These are phyloP conservation scores for Cichorium intybus DNA, from an alignment of 140 eudicot species.

Conservation along the genomic window DNA sequence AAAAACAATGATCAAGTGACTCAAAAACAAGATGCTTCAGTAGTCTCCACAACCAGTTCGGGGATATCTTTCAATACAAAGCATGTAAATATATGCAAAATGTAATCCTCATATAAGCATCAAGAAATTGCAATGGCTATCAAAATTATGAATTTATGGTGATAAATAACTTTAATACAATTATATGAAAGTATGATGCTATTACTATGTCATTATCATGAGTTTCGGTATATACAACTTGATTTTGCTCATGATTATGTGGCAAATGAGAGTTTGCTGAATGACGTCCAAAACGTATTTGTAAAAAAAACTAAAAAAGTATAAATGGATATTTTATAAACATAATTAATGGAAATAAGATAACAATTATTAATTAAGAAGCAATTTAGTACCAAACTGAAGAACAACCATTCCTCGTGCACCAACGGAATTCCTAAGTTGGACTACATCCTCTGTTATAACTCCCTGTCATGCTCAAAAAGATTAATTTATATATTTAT, in stretches of 20 bases:
- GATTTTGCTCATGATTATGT: constrained; percentile 95
- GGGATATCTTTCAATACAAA: too few relatives aligned
- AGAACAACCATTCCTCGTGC: constrained; percentile 99
- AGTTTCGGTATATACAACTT: too few relatives aligned
- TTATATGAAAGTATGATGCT: background rate
- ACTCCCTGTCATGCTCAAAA: constrained; percentile 79
- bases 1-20: too few relatives aligned
- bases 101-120: too few relatives aligned
- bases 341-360: background rate
- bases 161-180: background rate
- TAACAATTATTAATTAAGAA: background rate
- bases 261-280: constrained; percentile 92
- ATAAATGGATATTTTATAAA: too few relatives aligned
- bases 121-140: too few relatives aligned
- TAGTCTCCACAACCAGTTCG: too few relatives aligned
- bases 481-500: too few relatives aligned
- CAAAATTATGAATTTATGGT: background rate
- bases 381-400: constrained; percentile 67
- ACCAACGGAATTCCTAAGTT: constrained; percentile 79
- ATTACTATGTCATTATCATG: constrained; percentile 93
- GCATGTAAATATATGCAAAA: constrained; percentile 14
- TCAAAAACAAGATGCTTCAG: too few relatives aligned
- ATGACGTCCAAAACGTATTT: constrained; percentile 90
- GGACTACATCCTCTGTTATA: constrained; percentile 93
- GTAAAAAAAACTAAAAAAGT: too few relatives aligned